Conservation (phyloP, 2,329 filamentous ascomycete genomes). For the Clonostachys solani region DNA sequence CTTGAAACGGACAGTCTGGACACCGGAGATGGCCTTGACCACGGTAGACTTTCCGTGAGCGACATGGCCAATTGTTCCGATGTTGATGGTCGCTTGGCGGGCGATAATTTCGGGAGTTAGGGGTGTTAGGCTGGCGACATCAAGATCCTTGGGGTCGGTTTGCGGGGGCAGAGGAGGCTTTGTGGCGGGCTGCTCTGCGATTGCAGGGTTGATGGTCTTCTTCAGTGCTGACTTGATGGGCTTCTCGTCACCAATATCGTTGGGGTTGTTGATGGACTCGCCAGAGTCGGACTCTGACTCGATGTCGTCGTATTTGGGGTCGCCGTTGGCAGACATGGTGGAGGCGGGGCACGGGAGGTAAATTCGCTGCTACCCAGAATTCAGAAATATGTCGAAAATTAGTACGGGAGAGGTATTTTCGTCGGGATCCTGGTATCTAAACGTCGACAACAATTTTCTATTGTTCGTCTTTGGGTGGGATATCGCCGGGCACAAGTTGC, state of each 20-base stretch:
- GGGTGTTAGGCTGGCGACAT: conserved; percentile 75
- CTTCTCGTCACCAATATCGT: conserved; percentile 59
- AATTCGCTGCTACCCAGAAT: not conserved
- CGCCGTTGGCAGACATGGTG: conserved; percentile 53
- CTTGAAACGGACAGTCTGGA: conserved; percentile 99
- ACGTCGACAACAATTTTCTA: conserved; percentile 7
- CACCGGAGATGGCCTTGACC: conserved; percentile 97
- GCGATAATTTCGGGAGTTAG: conserved; percentile 96
- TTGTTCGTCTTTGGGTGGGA: conserved; percentile 7
- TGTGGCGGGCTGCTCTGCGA: conserved; percentile 51
- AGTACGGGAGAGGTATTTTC: not conserved
- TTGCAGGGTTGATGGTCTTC: conserved; percentile 52
- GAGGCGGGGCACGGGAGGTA: conserved; percentile 19
- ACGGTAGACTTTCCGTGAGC: conserved; percentile 99
- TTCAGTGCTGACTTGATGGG: conserved; percentile 83
- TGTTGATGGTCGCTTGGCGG: conserved; percentile 97
- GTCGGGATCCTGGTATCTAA: not conserved
- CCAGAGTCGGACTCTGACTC: conserved; percentile 66
- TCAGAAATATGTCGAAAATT: not conserved
- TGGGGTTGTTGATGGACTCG: conserved; percentile 58
- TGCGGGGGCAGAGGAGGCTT: conserved; percentile 69
- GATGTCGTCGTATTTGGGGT: conserved; percentile 66
- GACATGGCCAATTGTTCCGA: conserved; percentile 97
- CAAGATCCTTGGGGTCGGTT: conserved; percentile 86
- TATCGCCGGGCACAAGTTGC: conserved; percentile 13